A percentile compares a stretch with the other conserved stretches of the same genome.
phyloP scores from a whole-genome alignment of 495 filamentous ascomycete species.

The Hypoxylon rickii region DNA sequence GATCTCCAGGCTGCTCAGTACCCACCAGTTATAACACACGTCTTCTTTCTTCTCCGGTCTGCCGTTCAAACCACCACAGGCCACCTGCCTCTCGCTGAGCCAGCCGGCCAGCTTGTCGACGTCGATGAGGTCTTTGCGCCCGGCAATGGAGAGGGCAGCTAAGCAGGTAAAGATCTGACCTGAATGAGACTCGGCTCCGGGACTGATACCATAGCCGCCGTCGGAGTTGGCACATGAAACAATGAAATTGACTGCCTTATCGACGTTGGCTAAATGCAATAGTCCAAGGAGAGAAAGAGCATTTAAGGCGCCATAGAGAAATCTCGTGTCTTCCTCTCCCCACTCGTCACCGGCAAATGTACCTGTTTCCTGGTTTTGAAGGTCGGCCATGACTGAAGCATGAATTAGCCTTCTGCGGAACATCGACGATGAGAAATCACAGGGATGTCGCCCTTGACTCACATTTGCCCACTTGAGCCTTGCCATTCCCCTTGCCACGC shows the following conservation, averaged over 20 bases:
- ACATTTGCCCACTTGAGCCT: constrained; percentile 75
- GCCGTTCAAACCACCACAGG: constrained; percentile 88
- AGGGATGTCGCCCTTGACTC: constrained; percentile 38
- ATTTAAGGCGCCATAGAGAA: constrained; percentile 86
- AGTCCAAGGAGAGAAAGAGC: constrained; percentile 80
- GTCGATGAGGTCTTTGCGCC: constrained; percentile 81
- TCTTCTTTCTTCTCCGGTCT: constrained; percentile 95
- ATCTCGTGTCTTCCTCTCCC: constrained; percentile 94
- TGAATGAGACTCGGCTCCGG: constrained; percentile 88
- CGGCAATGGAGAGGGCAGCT: constrained; percentile 83
- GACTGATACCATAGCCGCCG: constrained; percentile 86
- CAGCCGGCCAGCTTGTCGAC: constrained; percentile 80
- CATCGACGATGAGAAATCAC: constrained; percentile 4
- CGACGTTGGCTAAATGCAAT: constrained; percentile 71
- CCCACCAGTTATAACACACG: constrained; percentile 99
- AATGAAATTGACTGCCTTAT: constrained; percentile 77
- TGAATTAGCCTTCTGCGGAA: constrained; percentile 21
- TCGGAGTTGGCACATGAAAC: constrained; percentile 87
- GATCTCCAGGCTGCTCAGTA: constrained; percentile 84
- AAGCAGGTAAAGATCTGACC: constrained; percentile 95
- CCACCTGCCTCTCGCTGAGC: constrained; percentile 90
- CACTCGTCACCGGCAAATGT: constrained; percentile 93
- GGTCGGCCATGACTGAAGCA: constrained; percentile 70
- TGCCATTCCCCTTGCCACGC: constrained; percentile 71
- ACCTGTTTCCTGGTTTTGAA: constrained; percentile 81